Base-by-base conservation (phyloP, 805 yeast species). In the Yarrowia sp. region DNA sequence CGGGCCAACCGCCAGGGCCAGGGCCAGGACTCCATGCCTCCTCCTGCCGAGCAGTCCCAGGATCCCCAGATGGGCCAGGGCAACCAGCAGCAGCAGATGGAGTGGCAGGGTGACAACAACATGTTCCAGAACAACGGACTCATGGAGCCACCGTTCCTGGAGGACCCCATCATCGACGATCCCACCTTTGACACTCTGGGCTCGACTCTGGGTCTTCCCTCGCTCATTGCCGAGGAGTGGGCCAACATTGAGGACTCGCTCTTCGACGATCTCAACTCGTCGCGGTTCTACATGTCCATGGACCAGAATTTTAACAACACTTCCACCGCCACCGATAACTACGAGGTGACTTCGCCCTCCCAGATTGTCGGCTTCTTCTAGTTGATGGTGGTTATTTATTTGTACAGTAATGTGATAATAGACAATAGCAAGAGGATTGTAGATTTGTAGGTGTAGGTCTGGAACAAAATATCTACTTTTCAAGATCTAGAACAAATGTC, bases 191-290 rank as follows among this genome's bases (percentile, higher is more conserved):
- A 63, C n/a, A 63, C 55, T 36, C 56, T 63, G 16, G 67, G 67
- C n/a, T 48, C 67, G 19, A 63, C 67, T 14, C 56, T 63, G 26
- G 67, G 67, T 15, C 67, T 63, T 10, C 67, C 67, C 9, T 63
- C 67, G 26, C 45, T 63, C 22, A 49, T 63, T 48, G 67, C 67
- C 38, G 67, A 48, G 38, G 67, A 63, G 56, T 63, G 67, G 67
- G 67, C 67, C 38, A 63, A 63, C 67, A 63, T 63, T 48, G 67
- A 63, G 45, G 56, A 63, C 56, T 63, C 67, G 11, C 56, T 63
- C 19, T 63, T 63, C 40, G 67, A 63, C 40, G 67, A 63, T 49
- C 56, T 63, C 40, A 49, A 49, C 67, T 48, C 67, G n/a, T 48
- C 56, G 43, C 55, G 48, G 56, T 63, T 48, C 67, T 63, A 63